Conservation (phyloP, 352 stramenopile species). For the Peronosclerospora sorghi region DNA sequence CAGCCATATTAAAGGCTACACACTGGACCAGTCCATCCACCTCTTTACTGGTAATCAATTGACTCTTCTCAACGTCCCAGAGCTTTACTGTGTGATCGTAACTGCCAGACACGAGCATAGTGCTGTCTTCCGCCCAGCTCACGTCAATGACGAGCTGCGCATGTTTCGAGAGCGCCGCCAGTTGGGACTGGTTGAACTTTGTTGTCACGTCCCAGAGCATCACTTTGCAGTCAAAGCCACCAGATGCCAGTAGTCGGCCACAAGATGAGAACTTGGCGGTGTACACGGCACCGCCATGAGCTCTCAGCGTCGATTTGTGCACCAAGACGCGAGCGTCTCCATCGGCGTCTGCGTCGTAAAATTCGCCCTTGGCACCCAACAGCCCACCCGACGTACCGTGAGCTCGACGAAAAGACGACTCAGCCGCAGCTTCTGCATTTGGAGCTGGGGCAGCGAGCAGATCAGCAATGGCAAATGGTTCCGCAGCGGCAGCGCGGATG, state of each 20-base stretch:
- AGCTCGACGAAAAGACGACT: slow-evolving; percentile 27
- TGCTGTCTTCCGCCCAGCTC: slow-evolving; percentile 71
- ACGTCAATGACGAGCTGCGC: slow-evolving; percentile 80
- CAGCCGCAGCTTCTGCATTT: slow-evolving; percentile 21
- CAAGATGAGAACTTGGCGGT: slow-evolving; percentile 81
- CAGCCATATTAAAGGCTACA: slow-evolving; percentile 70
- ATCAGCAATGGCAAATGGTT: slow-evolving; percentile 64
- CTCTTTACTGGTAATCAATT: slow-evolving; percentile 48
- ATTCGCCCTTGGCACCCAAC: slow-evolving; percentile 39
- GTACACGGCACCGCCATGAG: slow-evolving; percentile 72
- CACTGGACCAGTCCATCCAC: slow-evolving; percentile 76
- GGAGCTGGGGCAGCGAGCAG: slow-evolving; percentile 36
- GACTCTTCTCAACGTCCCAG: slow-evolving; percentile 77
- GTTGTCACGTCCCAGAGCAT: slow-evolving; percentile 82
- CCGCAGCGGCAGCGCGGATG: slow-evolving; percentile 18
- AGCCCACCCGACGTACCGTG: slow-evolving; percentile 22
- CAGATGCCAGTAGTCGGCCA: slow-evolving; percentile 65
- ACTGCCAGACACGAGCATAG: slow-evolving; percentile 58
- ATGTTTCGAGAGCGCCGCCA: slow-evolving; percentile 66
- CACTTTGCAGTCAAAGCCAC: slow-evolving; percentile 73
- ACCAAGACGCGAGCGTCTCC: slow-evolving; percentile 61
- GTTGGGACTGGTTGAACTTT: slow-evolving; percentile 82
- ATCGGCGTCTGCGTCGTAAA: slow-evolving; percentile 37
- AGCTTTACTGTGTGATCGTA: slow-evolving; percentile 85
- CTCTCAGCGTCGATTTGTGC: slow-evolving; percentile 72